Conservation (phyloP, 1,139 yeast species). For the Kodamaea sp. region DNA sequence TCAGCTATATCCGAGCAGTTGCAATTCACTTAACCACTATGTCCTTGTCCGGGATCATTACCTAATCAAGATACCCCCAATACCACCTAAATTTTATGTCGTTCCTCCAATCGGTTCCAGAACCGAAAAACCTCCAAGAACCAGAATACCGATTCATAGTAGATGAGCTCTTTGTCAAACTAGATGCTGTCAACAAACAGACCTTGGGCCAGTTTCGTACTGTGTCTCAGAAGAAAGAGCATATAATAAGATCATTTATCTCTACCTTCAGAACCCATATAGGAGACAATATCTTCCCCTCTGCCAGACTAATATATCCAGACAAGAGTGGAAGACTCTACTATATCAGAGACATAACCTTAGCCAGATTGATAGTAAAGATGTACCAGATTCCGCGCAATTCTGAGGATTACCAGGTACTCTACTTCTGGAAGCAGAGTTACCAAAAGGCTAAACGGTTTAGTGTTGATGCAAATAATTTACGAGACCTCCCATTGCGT, state of each 20-base stretch:
- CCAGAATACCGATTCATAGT: slow-evolving; percentile 32
- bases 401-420: slow-evolving; percentile 35
- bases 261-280: slow-evolving; percentile 62
- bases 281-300: slow-evolving; percentile 72
- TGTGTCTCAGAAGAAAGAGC: slow-evolving; percentile 32
- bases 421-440: slow-evolving; percentile 42
- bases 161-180: slow-evolving; percentile 32
- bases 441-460: slow-evolving; percentile 32
- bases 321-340: slow-evolving; percentile 57
- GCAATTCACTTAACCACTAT: too few relatives aligned
- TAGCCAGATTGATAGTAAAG: slow-evolving; percentile 45
- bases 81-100: slow-evolving; percentile 9
- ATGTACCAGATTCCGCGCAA: slow-evolving; percentile 38
- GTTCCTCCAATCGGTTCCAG: slow-evolving; percentile 12
- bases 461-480: slow-evolving; percentile 30
- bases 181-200: slow-evolving; percentile 31
- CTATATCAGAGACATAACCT: slow-evolving; percentile 52
- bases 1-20: neutral
- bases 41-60: too few relatives aligned
- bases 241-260: slow-evolving; percentile 49
- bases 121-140: slow-evolving; percentile 12
- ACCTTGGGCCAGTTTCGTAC: slow-evolving; percentile 29
- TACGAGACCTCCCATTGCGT: slow-evolving; percentile 45
- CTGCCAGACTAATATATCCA: slow-evolving; percentile 63
- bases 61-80: too few relatives aligned